Percentiles rank a stretch among this genome's conserved stretches.
Conservation (phyloP, 139 green algal species). For the Micractinium conductrix region DNA sequence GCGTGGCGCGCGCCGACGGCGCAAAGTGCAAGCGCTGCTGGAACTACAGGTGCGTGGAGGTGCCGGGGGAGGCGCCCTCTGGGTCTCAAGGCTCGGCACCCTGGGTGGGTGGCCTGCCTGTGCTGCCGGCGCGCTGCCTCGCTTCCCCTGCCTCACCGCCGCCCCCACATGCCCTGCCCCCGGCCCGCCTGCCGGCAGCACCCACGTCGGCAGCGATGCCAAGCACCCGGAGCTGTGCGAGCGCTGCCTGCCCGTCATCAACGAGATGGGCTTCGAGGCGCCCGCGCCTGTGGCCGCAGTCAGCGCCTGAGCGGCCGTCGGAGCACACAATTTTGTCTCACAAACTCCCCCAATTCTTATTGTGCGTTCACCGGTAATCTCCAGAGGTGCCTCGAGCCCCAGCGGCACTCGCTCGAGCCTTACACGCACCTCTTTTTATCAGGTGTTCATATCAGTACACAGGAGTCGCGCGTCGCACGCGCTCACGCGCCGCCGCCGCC, state of each 20-base stretch:
- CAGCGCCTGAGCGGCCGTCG: not conserved
- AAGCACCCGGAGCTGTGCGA: constrained; percentile 89
- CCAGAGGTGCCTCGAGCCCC: too few species aligned
- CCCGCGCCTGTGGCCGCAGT: not conserved
- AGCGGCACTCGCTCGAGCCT: too few species aligned
- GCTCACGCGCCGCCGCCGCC: too few species aligned
- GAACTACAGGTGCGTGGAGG: constrained; percentile 81
- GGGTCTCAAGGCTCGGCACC: not conserved
- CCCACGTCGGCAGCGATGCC: constrained; percentile 38
- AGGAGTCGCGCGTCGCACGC: too few species aligned
- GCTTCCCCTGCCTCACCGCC: not conserved
- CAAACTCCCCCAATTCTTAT: too few species aligned
- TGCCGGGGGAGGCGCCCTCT: not conserved
- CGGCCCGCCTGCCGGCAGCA: not conserved
- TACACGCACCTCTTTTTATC: too few species aligned
- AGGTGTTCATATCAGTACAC: too few species aligned
- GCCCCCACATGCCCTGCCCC: not conserved
- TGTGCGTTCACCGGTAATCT: too few species aligned
- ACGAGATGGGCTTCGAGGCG: constrained; percentile 23
- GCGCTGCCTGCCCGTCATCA: constrained; percentile 88
- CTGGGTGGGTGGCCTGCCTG: not conserved
- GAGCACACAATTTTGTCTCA: too few species aligned
- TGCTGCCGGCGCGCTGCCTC: not conserved
- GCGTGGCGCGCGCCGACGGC: constrained; percentile 80
- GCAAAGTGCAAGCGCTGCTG: constrained; percentile 96